Percentiles rank a stretch among this genome's conserved stretches.
Conservation (phyloP, 2,329 filamentous ascomycete genomes). For the Sporothrix schenckii region DNA sequence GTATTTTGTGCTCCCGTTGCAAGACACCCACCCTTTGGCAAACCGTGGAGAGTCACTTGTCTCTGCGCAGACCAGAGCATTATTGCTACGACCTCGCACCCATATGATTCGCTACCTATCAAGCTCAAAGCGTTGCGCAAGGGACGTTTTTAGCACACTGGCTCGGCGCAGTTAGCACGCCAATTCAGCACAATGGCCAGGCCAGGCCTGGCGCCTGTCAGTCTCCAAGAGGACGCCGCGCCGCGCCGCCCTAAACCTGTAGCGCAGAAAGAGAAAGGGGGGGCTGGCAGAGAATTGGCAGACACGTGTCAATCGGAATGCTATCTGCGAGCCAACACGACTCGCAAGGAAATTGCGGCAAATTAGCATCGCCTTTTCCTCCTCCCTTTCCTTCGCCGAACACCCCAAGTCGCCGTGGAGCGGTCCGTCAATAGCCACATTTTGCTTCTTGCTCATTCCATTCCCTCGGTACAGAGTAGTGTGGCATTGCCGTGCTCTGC, state of each 20-base stretch:
- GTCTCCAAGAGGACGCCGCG: background rate
- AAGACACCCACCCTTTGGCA: too few relatives aligned
- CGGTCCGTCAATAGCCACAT: constrained; percentile 6
- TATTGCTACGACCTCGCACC: too few relatives aligned
- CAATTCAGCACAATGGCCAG: background rate
- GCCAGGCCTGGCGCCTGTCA: background rate
- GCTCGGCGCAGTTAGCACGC: background rate
- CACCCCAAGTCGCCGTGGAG: background rate
- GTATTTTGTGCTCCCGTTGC: background rate
- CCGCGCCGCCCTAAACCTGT: background rate
- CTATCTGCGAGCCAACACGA: too few relatives aligned
- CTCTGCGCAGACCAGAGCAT: too few relatives aligned
- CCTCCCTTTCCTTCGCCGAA: background rate
- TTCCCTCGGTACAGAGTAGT: background rate
- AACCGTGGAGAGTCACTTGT: too few relatives aligned
- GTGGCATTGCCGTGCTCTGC: too few relatives aligned
- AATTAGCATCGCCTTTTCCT: background rate
- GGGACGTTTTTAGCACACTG: too few relatives aligned
- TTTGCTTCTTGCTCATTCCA: background rate
- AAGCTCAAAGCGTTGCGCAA: background rate
- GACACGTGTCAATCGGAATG: constrained; percentile 8
- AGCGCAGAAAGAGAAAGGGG: background rate
- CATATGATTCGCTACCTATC: background rate
- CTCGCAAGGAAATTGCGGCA: background rate
- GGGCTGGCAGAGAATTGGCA: background rate